Evolutionary conservation across 1,284 basidiomycete genomes (phyloP).

Genomic region (Sporisorium graminicola): DNA sequence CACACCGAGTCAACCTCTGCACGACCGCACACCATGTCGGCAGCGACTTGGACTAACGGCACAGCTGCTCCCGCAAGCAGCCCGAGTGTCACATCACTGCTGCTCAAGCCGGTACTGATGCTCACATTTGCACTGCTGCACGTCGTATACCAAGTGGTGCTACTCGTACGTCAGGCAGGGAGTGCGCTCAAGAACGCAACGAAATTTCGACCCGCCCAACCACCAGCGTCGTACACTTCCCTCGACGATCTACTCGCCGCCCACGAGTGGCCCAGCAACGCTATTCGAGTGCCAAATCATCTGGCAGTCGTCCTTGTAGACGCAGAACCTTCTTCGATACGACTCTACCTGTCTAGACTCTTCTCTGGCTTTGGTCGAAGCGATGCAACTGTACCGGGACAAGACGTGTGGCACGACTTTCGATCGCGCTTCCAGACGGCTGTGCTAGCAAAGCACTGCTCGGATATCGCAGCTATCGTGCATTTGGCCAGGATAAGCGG

Average conservation of each 20-base stretch:
- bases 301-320: constrained; percentile 36
- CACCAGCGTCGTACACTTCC: constrained; percentile 10
- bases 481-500: constrained; percentile 35
- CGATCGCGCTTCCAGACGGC: constrained; percentile 8
- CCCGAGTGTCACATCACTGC: constrained; percentile 5
- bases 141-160: constrained; percentile 17
- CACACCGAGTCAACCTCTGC: neutral
- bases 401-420: constrained; percentile 19
- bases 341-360: constrained; percentile 26
- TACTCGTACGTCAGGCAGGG: neutral
- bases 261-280: neutral
- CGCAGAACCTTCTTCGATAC: constrained; percentile 21
- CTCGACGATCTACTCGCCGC: constrained; percentile 19
- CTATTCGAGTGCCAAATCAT: constrained; percentile 30
- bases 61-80: neutral
- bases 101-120: constrained; percentile 27
- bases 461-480: constrained; percentile 25
- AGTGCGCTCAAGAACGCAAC: neutral
- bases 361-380: neutral
- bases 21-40: neutral
- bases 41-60: neutral
- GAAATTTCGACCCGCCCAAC: neutral
- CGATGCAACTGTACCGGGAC: neutral
- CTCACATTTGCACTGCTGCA: constrained; percentile 35
- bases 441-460: constrained; percentile 20